Evolutionary conservation across 192 early-diverging fungal genomes (phyloP).

Genomic region (Pilobolus umbonatus): DNA sequence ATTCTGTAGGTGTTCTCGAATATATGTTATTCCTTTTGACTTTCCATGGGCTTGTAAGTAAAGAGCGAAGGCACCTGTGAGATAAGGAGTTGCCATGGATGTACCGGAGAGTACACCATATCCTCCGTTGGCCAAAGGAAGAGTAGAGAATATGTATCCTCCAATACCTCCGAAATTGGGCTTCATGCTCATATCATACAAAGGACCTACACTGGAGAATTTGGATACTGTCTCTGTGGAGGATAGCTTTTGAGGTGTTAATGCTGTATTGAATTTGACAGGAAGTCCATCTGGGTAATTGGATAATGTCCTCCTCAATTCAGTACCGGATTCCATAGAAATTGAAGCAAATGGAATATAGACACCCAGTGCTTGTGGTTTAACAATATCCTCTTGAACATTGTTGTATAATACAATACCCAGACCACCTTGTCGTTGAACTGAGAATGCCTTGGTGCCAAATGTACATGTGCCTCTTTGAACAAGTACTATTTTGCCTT

Average conservation of each 20-base stretch:
- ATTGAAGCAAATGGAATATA: conserved; percentile 56
- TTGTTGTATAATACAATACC: conserved; percentile 65
- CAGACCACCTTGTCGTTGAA: conserved; percentile 52
- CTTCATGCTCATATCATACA: conserved; percentile 56
- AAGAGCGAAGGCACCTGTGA: conserved; percentile 44
- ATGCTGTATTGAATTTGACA: conserved; percentile 43
- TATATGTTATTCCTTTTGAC: conserved; percentile 15
- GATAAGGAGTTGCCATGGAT: conserved; percentile 59
- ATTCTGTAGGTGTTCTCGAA: conserved; percentile 33
- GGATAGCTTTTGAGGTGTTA: conserved; percentile 37
- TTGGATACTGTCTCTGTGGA: conserved; percentile 59
- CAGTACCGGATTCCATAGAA: conserved; percentile 43
- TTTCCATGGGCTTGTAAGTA: conserved; percentile 36
- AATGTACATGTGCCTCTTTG: conserved; percentile 69
- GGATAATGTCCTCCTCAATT: conserved; percentile 28
- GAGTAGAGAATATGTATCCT: conserved; percentile 48
- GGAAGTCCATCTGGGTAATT: conserved; percentile 26
- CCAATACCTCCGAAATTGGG: conserved; percentile 50
- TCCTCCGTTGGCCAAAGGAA: conserved; percentile 38
- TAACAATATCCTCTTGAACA: conserved; percentile 10
- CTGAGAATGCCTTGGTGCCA: conserved; percentile 53
- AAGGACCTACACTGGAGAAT: conserved; percentile 75
- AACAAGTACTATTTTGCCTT: conserved; percentile 53
- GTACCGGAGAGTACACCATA: conserved; percentile 49
- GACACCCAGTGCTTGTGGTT: conserved; percentile 28